A percentile compares a stretch with the other conserved stretches of the same genome.
These are phyloP conservation scores for Penicillium capsulatum DNA, from an alignment of 2,329 filamentous ascomycete species.

Conservation along the genomic window DNA sequence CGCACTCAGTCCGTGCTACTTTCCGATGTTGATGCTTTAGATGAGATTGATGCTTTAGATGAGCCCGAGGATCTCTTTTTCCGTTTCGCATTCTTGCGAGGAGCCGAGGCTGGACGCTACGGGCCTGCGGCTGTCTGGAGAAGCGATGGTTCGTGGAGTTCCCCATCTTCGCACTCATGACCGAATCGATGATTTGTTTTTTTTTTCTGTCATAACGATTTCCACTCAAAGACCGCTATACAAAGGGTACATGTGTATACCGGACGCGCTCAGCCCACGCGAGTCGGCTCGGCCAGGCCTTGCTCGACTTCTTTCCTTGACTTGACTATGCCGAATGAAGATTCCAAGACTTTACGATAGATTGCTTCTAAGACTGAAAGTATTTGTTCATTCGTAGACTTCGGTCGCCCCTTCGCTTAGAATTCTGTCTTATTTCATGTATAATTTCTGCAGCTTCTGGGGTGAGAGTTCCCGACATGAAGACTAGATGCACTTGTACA, in stretches of 20 bases:
- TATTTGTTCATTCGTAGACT: no score
- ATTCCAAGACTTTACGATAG: no score
- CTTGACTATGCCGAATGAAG: no score
- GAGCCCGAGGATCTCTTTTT: conserved; percentile 44
- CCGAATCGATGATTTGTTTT: neutral
- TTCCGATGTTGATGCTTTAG: conserved; percentile 21
- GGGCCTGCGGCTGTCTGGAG: conserved; percentile 40
- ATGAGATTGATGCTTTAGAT: conserved; percentile 26
- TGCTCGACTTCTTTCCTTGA: no score
- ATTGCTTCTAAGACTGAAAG: no score
- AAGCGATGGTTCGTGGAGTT: conserved; percentile 35
- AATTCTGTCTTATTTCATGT: no score
- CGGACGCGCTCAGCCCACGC: conserved; percentile 17
- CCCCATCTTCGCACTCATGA: conserved; percentile 20
- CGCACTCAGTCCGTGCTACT: conserved; percentile 11
- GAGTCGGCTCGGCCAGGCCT: no score
- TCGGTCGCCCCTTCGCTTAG: no score
- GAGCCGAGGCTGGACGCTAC: conserved; percentile 39
- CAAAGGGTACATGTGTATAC: conserved; percentile 14
- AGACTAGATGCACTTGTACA: no score
- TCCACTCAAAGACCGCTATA: conserved; percentile 13
- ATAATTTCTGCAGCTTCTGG: no score
- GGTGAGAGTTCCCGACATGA: no score
- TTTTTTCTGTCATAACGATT: neutral
- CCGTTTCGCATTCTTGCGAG: conserved; percentile 46